phyloP scores from a whole-genome alignment of 768 basidiomycete species.

The Mycena chlorophos region DNA sequence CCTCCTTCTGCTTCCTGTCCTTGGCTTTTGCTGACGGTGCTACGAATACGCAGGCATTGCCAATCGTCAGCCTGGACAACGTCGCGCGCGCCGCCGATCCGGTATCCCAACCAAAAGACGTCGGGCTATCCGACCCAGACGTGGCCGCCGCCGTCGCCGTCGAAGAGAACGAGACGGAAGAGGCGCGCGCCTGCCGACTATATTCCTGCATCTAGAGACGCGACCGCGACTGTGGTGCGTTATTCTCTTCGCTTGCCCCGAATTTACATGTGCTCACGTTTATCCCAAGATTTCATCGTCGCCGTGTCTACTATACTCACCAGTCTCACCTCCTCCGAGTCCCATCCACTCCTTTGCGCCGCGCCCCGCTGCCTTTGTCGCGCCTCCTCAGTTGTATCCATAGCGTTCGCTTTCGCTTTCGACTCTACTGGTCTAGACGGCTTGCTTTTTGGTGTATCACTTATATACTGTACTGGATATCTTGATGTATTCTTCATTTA shows the following conservation, averaged over 20 bases:
- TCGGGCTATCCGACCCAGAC: no score
- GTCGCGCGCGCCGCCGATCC: not conserved
- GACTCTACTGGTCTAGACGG: no score
- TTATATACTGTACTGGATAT: no score
- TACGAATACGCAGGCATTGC: not conserved
- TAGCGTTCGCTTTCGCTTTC: no score
- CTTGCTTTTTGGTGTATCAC: no score
- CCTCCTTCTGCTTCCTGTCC: not conserved
- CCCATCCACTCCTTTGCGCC: no score
- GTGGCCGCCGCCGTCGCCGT: not conserved
- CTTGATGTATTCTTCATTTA: no score
- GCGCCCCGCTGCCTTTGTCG: no score
- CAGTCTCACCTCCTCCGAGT: no score
- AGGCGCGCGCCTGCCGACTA: not conserved
- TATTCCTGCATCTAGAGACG: not conserved
- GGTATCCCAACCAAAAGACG: not conserved
- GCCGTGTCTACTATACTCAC: no score
- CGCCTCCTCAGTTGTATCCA: no score
- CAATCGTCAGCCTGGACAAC: not conserved
- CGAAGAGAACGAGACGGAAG: not conserved
- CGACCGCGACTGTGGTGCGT: not conserved
- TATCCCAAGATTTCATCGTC: not conserved
- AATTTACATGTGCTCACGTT: not conserved
- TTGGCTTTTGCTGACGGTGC: not conserved
- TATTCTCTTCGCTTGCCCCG: not conserved